Percentiles rank a stretch among this genome's conserved stretches.
Conservation (phyloP, 208 protist genomes). For the Crithidia fasciculata region DNA sequence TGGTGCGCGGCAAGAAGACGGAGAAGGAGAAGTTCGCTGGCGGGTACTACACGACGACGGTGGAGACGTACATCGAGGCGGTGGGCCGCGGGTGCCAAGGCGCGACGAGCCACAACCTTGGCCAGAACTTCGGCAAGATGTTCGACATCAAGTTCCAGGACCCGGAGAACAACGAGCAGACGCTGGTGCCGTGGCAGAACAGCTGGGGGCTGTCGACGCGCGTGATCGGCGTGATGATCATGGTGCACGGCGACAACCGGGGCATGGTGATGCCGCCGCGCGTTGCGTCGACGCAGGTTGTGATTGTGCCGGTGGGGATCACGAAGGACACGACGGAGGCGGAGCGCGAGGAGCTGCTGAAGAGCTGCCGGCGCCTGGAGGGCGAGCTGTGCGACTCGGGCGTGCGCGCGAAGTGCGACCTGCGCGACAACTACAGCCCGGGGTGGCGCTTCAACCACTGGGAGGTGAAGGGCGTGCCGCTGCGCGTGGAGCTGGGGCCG, state of each 20-base stretch:
- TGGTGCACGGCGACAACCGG: slow-evolving; percentile 99
- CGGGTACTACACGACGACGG: slow-evolving; percentile 97
- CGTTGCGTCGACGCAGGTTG: slow-evolving; percentile 95
- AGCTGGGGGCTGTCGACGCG: slow-evolving; percentile 99
- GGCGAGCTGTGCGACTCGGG: slow-evolving; percentile 66
- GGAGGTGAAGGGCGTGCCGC: slow-evolving; percentile 97
- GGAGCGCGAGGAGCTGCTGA: slow-evolving; percentile 56
- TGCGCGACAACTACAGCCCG: slow-evolving; percentile 95
- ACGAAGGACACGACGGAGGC: slow-evolving; percentile 80
- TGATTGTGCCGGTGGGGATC: slow-evolving; percentile 94
- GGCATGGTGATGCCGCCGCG: slow-evolving; percentile 98
- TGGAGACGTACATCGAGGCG: slow-evolving; percentile 98
- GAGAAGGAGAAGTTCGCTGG: slow-evolving; percentile 99
- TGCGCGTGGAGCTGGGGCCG: slow-evolving; percentile 98
- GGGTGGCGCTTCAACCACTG: slow-evolving; percentile 99
- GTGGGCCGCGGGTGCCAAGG: slow-evolving; percentile 97
- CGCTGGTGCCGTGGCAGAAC: slow-evolving; percentile 97
- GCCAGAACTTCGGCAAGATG: slow-evolving; percentile 98
- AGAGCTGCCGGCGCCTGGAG: slow-evolving; percentile 61
- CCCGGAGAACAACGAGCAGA: slow-evolving; percentile 83
- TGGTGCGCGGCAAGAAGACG: slow-evolving; percentile 96
- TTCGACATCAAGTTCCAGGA: slow-evolving; percentile 97
- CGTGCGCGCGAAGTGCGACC: slow-evolving; percentile 92
- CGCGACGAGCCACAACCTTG: slow-evolving; percentile 95
- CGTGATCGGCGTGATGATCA: slow-evolving; percentile 97